Base-by-base conservation (phyloP, 2,329 filamentous ascomycete species). In the Pseudogymnoascus sp. region DNA sequence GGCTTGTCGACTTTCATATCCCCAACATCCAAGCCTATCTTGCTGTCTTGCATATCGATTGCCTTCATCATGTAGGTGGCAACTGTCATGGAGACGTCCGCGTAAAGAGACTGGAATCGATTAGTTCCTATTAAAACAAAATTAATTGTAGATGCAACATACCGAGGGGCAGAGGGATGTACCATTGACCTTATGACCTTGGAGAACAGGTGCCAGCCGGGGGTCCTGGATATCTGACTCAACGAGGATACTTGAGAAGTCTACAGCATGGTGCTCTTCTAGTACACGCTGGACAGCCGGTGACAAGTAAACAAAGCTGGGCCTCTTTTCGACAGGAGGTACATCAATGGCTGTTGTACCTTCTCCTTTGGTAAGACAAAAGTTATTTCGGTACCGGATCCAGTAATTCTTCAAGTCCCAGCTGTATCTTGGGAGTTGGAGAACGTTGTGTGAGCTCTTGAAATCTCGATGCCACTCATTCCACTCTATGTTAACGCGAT, bases 331-430 rank as follows among this genome's bases (percentile, higher is more conserved):
- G 28, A 33, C 5, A 73, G 68, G 19, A 13, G 78, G 78, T 64
- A 76, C 75, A 10, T 77, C 74, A 36, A 76, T 75, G n/a, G 78
- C 72, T n/a, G 73, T 67, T 21, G 72, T 69, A 71, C 28, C 78
- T 68, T 85, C 81, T 33, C 83, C 83, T 75, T 87, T 87, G 67
- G 79, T 82, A 61, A 86, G 75, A 10, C 79, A 81, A 81, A 83
- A 87, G 74, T 87, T 82, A 70, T 85, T 82, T 68, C 78, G 65
- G 57, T 74, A 75, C 8, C 68, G 65, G 15, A 74, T 70, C 71
- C 72, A 74, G 65, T 87, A 87, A 64, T 79, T 81, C 76, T 87
- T 87, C 67, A 80, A 76, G 70, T 87, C 83, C 74, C 84, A 88
- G 13, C 76, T 78, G 71, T 87, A 88, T 1, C 80, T 79, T 2